phyloP scores from a whole-genome alignment of 768 basidiomycete species.

The Pulveroboletus sp. region DNA sequence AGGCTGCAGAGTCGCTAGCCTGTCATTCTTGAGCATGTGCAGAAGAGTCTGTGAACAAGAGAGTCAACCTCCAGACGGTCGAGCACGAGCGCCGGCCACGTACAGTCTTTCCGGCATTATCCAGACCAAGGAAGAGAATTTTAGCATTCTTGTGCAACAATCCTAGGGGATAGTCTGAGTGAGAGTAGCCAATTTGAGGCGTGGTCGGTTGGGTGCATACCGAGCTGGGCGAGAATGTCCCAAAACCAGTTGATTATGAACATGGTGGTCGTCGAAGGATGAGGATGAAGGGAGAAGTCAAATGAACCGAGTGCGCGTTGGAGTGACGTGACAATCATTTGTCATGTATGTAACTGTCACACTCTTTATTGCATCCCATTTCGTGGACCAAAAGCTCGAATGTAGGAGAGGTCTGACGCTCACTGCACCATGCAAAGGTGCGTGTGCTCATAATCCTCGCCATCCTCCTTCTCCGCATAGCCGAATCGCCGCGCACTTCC shows the following conservation, averaged over 20 bases:
- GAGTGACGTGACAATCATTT: constrained; percentile 19
- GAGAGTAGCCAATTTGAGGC: background rate
- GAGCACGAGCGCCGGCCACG: constrained; percentile 22
- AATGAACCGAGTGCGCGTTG: constrained; percentile 1
- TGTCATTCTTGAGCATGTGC: constrained; percentile 99
- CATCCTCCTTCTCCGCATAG: constrained; percentile 55
- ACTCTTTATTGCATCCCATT: too few relatives aligned
- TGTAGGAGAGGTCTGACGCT: constrained; percentile 70
- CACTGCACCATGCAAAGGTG: constrained; percentile 48
- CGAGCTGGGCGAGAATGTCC: constrained; percentile 91
- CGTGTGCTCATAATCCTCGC: constrained; percentile 59
- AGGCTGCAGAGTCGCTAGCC: constrained; percentile 94
- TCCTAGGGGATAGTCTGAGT: constrained; percentile 42
- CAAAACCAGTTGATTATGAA: constrained; percentile 94
- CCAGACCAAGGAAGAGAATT: constrained; percentile 97
- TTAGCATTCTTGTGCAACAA: constrained; percentile 98
- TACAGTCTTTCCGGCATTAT: constrained; percentile 99
- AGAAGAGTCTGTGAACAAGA: constrained; percentile 65
- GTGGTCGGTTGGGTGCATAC: constrained; percentile 41
- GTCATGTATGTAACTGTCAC: constrained; percentile 10
- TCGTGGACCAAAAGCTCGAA: constrained; percentile 1
- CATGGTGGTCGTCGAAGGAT: constrained; percentile 41
- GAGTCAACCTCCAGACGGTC: constrained; percentile 2
- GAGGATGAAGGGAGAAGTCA: constrained; percentile 20
- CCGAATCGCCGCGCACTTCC: constrained; percentile 63